These are phyloP conservation scores for Trichomonascus vanleenenianus DNA, from an alignment of 805 yeast genomes.

Conservation along the genomic window DNA sequence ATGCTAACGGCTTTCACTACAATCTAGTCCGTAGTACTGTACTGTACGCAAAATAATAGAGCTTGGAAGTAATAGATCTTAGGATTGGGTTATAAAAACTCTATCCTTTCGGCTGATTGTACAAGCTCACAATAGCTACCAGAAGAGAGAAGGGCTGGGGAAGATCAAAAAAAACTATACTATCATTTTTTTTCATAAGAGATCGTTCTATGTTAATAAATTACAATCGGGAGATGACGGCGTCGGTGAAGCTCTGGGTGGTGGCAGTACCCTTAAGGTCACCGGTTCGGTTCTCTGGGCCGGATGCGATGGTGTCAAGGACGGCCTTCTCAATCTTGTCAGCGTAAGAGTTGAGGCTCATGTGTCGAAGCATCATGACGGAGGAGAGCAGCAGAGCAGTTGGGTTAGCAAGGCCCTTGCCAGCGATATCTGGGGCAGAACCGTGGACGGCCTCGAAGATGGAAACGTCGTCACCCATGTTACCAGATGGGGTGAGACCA, in stretches of 20 bases:
- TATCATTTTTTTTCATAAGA: too few relatives aligned
- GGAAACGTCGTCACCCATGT: constrained; percentile 97
- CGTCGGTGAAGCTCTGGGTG: constrained; percentile 83
- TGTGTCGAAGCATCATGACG: constrained; percentile 98
- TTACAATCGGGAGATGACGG: constrained; percentile 74
- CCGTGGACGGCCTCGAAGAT: constrained; percentile 99
- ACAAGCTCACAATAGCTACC: too few relatives aligned
- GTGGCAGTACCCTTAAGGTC: constrained; percentile 91
- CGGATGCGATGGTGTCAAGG: constrained; percentile 80
- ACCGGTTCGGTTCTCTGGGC: constrained; percentile 92
- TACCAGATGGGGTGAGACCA: constrained; percentile 98
- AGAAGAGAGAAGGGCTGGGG: background rate
- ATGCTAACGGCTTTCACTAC: too few relatives aligned
- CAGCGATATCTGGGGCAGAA: constrained; percentile 99
- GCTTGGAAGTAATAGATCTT: too few relatives aligned
- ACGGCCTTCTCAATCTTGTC: constrained; percentile 85
- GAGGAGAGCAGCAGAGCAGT: constrained; percentile 94
- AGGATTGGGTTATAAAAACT: too few relatives aligned
- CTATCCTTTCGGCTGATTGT: too few relatives aligned
- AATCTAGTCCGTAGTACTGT: too few relatives aligned
- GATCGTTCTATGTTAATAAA: background rate
- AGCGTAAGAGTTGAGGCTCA: constrained; percentile 80
- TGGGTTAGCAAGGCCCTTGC: constrained; percentile 98
- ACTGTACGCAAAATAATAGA: too few relatives aligned
- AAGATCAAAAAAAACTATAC: too few relatives aligned